Conservation (phyloP, 768 basidiomycete genomes). For the Xerocomus brunneocitrinus region DNA sequence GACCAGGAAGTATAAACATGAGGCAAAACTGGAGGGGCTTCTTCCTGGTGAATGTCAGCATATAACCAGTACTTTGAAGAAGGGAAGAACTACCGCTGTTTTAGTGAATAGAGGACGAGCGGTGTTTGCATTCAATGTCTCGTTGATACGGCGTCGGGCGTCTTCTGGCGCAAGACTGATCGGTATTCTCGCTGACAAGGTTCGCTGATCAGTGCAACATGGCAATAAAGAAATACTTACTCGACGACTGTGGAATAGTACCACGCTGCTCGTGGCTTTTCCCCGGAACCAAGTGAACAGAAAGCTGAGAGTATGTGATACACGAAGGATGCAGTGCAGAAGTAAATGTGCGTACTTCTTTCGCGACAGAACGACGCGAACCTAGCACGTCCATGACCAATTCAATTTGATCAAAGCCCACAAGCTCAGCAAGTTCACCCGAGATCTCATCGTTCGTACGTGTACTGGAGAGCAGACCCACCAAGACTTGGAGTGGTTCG, state of each 20-base stretch:
- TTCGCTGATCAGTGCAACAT: neutral
- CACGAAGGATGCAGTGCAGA: neutral
- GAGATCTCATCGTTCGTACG: constrained; percentile 69
- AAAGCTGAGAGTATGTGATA: constrained; percentile 13
- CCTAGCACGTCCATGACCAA: constrained; percentile 66
- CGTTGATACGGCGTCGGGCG: constrained; percentile 60
- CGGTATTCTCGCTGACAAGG: neutral
- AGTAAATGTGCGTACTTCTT: constrained; percentile 40
- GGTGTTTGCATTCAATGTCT: constrained; percentile 55
- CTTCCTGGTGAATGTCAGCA: constrained; percentile 36
- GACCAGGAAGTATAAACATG: constrained; percentile 81
- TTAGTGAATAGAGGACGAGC: constrained; percentile 61
- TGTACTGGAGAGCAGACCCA: constrained; percentile 43
- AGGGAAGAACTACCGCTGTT: constrained; percentile 42
- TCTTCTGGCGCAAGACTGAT: constrained; percentile 40
- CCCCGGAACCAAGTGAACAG: constrained; percentile 1
- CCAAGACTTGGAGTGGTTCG: constrained; percentile 18
- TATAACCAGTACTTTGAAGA: neutral
- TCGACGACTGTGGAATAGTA: neutral
- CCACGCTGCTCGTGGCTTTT: neutral
- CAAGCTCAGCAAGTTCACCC: constrained; percentile 67
- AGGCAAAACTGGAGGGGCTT: constrained; percentile 63
- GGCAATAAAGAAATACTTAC: constrained; percentile 5
- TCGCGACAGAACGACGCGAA: constrained; percentile 44
- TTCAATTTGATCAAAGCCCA: constrained; percentile 84